A percentile compares a stretch with the other conserved stretches of the same genome.
Conservation (phyloP, 768 basidiomycete genomes). For the Boletus barrowsii region DNA sequence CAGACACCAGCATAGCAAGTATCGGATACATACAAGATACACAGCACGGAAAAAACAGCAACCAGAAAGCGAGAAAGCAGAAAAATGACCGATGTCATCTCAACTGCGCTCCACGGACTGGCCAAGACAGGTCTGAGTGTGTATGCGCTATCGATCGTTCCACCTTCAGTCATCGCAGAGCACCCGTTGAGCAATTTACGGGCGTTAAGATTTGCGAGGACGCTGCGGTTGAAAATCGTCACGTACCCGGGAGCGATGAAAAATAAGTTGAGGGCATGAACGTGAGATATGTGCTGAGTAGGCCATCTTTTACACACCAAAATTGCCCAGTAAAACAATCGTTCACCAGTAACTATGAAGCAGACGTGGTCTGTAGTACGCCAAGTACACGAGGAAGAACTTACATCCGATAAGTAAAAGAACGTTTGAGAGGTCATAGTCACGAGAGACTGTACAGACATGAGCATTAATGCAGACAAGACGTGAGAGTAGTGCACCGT, state of each 20-base stretch:
- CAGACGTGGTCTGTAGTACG: neutral
- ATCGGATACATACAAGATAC: no score
- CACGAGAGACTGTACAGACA: constrained; percentile 1
- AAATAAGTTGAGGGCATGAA: neutral
- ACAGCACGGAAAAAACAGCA: no score
- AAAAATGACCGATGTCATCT: neutral
- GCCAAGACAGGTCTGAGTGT: neutral
- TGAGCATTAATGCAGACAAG: neutral
- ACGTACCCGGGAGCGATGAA: constrained; percentile 6
- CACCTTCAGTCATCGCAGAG: neutral
- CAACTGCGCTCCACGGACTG: neutral
- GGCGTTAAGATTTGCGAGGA: constrained; percentile 11
- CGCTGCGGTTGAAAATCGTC: neutral
- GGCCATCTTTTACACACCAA: neutral
- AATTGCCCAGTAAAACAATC: constrained; percentile 4
- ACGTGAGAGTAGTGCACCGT: neutral
- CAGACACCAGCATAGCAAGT: no score
- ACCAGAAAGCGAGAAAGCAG: no score
- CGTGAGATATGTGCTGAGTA: neutral
- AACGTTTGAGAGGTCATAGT: constrained; percentile 3
- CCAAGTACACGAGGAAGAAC: neutral
- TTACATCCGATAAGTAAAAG: constrained; percentile 8
- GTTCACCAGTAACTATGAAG: constrained; percentile 1
- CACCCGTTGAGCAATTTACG: neutral
- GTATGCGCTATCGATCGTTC: neutral